These are phyloP conservation scores for Fusarium sp. DNA, from an alignment of 2,329 filamentous ascomycete species.

Conservation along the genomic window DNA sequence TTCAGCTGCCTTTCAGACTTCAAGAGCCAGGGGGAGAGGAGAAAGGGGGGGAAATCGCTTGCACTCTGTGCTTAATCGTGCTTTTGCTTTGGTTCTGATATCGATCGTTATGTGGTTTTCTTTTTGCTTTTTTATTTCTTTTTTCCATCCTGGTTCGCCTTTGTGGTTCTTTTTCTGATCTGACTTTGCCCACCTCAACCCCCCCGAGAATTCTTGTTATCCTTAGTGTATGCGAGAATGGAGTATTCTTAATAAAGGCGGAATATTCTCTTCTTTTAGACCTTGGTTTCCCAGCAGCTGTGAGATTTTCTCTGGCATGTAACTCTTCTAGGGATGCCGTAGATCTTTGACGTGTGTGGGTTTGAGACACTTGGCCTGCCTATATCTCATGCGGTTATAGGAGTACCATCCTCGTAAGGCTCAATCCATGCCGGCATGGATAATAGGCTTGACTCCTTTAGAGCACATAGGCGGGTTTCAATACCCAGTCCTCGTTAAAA, in stretches of 20 bases:
- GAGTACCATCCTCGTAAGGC: neutral
- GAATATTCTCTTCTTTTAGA: conserved; percentile 39
- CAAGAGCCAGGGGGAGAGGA: neutral
- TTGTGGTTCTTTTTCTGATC: conserved; percentile 11
- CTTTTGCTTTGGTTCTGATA: conserved; percentile 31
- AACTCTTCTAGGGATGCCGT: neutral
- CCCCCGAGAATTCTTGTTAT: conserved; percentile 23
- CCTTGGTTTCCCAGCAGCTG: neutral
- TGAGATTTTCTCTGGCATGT: neutral
- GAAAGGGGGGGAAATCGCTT: neutral
- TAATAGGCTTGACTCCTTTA: neutral
- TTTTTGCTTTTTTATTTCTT: conserved; percentile 22
- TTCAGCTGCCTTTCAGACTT: neutral
- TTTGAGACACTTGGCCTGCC: neutral
- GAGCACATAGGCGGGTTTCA: neutral
- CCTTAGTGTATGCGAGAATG: conserved; percentile 32
- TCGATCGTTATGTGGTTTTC: conserved; percentile 14
- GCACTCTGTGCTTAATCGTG: neutral
- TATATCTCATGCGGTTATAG: neutral
- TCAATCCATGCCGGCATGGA: neutral
- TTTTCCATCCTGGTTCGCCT: conserved; percentile 33
- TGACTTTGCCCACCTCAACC: neutral
- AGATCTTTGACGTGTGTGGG: neutral
- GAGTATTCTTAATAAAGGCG: conserved; percentile 45
- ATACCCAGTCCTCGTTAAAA: neutral